Evolutionary conservation across 192 early-diverging fungal species (phyloP).

Genomic region (Dimargaris xerosporica): DNA sequence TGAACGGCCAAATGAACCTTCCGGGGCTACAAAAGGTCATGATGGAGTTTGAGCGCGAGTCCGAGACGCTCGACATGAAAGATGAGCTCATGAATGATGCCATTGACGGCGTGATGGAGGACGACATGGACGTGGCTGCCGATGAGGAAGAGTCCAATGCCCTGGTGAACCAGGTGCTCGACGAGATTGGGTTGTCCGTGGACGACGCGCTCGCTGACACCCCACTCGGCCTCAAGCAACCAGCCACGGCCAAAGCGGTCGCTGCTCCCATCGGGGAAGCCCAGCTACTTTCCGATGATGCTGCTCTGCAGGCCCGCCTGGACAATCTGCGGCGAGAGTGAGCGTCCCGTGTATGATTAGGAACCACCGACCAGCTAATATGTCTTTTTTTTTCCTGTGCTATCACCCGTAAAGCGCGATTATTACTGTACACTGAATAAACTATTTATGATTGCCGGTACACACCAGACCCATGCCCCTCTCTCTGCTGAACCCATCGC

Average conservation of each 20-base stretch:
- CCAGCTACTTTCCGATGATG: conserved; percentile 28
- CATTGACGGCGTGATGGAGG: conserved; percentile 93
- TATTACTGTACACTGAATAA: too few species aligned
- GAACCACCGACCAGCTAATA: not conserved
- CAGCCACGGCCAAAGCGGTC: not conserved
- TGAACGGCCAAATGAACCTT: conserved; percentile 91
- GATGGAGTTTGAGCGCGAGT: conserved; percentile 94
- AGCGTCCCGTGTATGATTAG: conserved; percentile 8
- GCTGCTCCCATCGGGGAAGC: not conserved
- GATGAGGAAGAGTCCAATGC: conserved; percentile 83
- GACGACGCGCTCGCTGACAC: conserved; percentile 43
- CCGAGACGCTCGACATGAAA: conserved; percentile 97
- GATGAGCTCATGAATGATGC: conserved; percentile 97
- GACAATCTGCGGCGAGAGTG: conserved; percentile 80
- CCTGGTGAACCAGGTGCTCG: conserved; percentile 86
- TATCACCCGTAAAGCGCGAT: too few species aligned
- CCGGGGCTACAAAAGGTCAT: conserved; percentile 88
- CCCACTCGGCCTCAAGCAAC: not conserved
- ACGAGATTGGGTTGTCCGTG: conserved; percentile 85
- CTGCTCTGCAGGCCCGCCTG: conserved; percentile 75
- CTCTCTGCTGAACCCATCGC: not conserved
- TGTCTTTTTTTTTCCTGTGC: not conserved
- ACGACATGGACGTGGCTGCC: conserved; percentile 51
- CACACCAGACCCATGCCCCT: too few species aligned
- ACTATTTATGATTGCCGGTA: too few species aligned